Base-by-base conservation (phyloP, 192 early-diverging fungal genomes). In the Coemansia sp. region DNA sequence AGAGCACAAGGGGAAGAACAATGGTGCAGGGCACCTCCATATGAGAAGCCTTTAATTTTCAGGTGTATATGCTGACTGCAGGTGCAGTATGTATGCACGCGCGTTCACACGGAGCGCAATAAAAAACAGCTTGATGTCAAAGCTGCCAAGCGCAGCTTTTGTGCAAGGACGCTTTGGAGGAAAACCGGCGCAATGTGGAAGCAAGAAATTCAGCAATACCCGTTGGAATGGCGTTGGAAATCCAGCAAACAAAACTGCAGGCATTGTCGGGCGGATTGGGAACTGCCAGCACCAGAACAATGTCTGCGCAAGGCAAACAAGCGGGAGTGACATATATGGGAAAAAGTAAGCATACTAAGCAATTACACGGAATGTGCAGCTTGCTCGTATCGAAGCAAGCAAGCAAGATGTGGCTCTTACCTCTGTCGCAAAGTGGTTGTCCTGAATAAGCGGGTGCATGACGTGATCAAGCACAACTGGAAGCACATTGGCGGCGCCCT, bases 391-490 rank as follows among this genome's bases (percentile, higher is more conserved):
- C 22, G 23, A 33, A n/a, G 35, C 4, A 35, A 21, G 31, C 12
- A 33, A 9, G 14, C 40, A 46, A 19, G 18, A 47, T 43, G 64
- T 47, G 55, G 55, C 57, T 56, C n/a, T 76, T 38, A 95, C 92
- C 64, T 91, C 88, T 29, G 89, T 91, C 49, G 86, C 81, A 67
- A 91, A 93, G 53, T 92, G 87, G 44, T 79, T 79, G 58, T 88
- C 85, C 33, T 82, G 62, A 44, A 95, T 77, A 12, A 86, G 84
- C 32, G 91, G 91, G 55, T 88, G 71, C 51, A 93, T 73, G 38
- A 95, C 77, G 62, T 95, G 92, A 62, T 93, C 92, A 38, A 93
- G 71, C 32, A 87, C 89, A 0, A 89, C 85, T 19, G 91, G 90
- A 18, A 95, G 70, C 23, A 92, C 74, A 45, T 91, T 86, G 5